Evolutionary conservation across 768 basidiomycete genomes (phyloP).

Genomic region (Rhodotorula taiwanensis): DNA sequence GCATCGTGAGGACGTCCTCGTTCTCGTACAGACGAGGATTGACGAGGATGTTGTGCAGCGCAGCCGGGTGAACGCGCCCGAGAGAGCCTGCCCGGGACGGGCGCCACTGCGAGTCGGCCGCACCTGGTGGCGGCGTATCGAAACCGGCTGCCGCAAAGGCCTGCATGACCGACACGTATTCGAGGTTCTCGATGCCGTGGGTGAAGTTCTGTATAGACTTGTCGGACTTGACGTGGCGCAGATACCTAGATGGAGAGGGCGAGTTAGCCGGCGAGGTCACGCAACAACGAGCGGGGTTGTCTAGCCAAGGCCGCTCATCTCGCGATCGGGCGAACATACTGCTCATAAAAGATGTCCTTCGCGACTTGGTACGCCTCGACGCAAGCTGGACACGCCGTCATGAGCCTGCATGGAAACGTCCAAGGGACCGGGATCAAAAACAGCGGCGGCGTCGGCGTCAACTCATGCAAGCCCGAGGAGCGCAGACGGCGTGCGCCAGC

Average conservation of each 20-base stretch:
- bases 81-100: slow-evolving; percentile 49
- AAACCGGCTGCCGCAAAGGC: slow-evolving; percentile 19
- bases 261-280: too few species aligned
- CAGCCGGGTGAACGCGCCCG: slow-evolving; percentile 42
- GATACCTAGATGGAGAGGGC: background rate
- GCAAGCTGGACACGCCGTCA: slow-evolving; percentile 63
- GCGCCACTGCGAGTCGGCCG: slow-evolving; percentile 20
- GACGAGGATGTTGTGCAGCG: slow-evolving; percentile 59
- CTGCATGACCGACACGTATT: slow-evolving; percentile 50
- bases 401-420: too few species aligned
- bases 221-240: slow-evolving; percentile 29
- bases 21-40: slow-evolving; percentile 58
- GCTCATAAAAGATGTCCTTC: slow-evolving; percentile 59
- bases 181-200: slow-evolving; percentile 57
- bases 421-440: too few species aligned
- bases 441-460: too few species aligned
- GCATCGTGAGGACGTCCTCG: slow-evolving; percentile 46
- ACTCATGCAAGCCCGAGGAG: too few species aligned
- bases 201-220: slow-evolving; percentile 52
- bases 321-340: slow-evolving; percentile 52
- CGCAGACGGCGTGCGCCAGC: too few species aligned
- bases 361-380: slow-evolving; percentile 60
- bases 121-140: slow-evolving; percentile 42
- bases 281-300: too few species aligned
- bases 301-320: too few species aligned